Base-by-base conservation (phyloP, 164 flowering plant genomes). In the Buxus sempervirens region DNA sequence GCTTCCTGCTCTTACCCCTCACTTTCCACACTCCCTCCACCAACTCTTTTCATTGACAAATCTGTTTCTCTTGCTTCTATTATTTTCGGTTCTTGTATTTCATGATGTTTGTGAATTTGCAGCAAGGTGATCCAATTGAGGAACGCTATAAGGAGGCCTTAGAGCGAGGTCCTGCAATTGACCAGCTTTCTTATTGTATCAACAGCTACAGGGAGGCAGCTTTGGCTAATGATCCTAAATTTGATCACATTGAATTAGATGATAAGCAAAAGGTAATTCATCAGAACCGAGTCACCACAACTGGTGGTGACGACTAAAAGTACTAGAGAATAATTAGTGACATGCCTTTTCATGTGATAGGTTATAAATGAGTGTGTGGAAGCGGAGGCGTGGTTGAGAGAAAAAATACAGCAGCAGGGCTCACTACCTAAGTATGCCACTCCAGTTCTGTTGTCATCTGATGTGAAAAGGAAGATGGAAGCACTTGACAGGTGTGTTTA, bases 41-140 rank as follows among this genome's bases (percentile, higher is more conserved):
- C n/a, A n/a, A n/a, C n/a, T n/a, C n/a, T n/a, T n/a, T n/a, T n/a
- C n/a, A n/a, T n/a, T n/a, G n/a, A n/a, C n/a, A n/a, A n/a, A n/a
- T 88, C 83, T 63, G 90, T 42, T 67, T 27, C 16, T 9, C 16
- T 27, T n/a, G 57, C 8, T 32, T 58, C 20, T 38, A 6, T 67
- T 2, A 12, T 10, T 25, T 22, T 4, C 24, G 85, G 22, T 70
- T 36, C 0, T 54, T 12, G 25, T 18, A 54, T 27, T 24, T 69
- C 32, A 15, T 8, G 23, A 12, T 32, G 22, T 21, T 69, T 85
- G 85, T 59, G 89, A 85, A 55, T 16, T 56, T 79, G 80, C 89
- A 92, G 99, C 88, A 77, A 85, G 99, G 99, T 71, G 91, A 92
- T 58, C 99, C 98, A 2, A 87, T 95, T 68, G 99, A 92, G 77